Base-by-base conservation (phyloP, 305 asterid species). In the Fraxinus sp. region DNA sequence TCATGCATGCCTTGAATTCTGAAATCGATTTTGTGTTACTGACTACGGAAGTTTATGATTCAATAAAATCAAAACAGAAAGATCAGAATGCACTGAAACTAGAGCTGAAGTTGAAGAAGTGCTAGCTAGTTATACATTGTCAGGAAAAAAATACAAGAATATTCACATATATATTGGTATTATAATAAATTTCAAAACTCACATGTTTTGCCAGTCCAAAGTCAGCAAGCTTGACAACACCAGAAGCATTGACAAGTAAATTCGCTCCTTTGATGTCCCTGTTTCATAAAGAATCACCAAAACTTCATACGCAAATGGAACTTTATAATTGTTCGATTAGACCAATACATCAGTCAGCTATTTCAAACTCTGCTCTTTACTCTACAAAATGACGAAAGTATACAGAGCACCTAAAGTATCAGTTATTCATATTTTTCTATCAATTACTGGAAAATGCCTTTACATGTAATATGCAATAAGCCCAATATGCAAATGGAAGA, bases 221-320 rank as follows among this genome's bases (percentile, higher is more conserved):
- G 88, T 95, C 98, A 5, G 98, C 97, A 81, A 93, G 91, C 91
- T 95, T 95, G 84, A 95, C 98, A 79, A 90, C 90, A 16, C 97
- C 98, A 73, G 89, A 86, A 78, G 98, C 92, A 88, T 93, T 87
- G 71, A 95, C 98, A 74, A 95, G 98, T 85, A 95, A 90, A 86
- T 95, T 95, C n/a, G 98, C 91, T 79, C 98, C 98, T 89, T 95
- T 95, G 76, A 95, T 93, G 88, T 95, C 98, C 91, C 98, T 95
- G 85, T 62, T 80, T 78, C 30, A 71, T 70, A 28, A 77, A 18
- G 33, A 85, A 78, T 37, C 83, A 81, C 75, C 79, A 79, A 73
- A 55, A 82, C 32, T 76, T 80, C 33, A 76, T 64, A 74, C 62
- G 10, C 26, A 20, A 66, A 70, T 72, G 76, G 80, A 86, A 55